Percentiles rank a stretch among this genome's conserved stretches.
Conservation (phyloP, 192 early-diverging fungal species). For the Coemansia sp. region DNA sequence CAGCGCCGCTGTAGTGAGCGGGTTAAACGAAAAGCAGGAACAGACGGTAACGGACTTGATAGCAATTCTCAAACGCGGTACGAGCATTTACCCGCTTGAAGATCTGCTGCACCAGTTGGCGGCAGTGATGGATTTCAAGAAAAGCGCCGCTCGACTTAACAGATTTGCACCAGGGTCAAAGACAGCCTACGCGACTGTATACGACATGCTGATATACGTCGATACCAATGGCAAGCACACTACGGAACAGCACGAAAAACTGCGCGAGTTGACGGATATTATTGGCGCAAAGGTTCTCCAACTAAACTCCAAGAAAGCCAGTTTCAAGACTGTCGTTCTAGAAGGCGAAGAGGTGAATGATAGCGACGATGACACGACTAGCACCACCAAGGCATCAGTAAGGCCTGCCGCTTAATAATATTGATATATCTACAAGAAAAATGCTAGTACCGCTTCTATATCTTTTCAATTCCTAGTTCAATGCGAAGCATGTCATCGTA, state of each 20-base stretch:
- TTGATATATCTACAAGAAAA: neutral
- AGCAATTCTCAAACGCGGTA: constrained; percentile 33
- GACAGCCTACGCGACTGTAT: constrained; percentile 29
- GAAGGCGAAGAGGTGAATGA: constrained; percentile 35
- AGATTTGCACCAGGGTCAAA: constrained; percentile 25
- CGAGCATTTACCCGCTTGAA: constrained; percentile 42
- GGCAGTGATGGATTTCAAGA: constrained; percentile 21
- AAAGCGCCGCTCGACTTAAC: constrained; percentile 33
- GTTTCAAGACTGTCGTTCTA: constrained; percentile 27
- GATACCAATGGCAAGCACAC: constrained; percentile 44
- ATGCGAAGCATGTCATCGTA: constrained; percentile 29
- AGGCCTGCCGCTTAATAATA: neutral
- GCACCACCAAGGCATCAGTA: neutral
- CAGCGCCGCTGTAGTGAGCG: constrained; percentile 9
- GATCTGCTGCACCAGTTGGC: constrained; percentile 41
- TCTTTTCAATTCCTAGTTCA: constrained; percentile 20
- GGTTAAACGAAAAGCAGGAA: constrained; percentile 33
- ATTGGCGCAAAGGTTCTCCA: constrained; percentile 41
- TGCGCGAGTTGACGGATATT: constrained; percentile 28
- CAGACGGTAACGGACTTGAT: constrained; percentile 30
- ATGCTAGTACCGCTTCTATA: neutral
- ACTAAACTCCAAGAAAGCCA: constrained; percentile 26
- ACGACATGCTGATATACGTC: constrained; percentile 45
- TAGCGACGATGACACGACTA: neutral
- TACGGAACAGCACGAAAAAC: constrained; percentile 34